A percentile compares a stretch with the other conserved stretches of the same genome.
phyloP scores from a whole-genome alignment of 352 stramenopile genomes.

The Lagenidium sp. region DNA sequence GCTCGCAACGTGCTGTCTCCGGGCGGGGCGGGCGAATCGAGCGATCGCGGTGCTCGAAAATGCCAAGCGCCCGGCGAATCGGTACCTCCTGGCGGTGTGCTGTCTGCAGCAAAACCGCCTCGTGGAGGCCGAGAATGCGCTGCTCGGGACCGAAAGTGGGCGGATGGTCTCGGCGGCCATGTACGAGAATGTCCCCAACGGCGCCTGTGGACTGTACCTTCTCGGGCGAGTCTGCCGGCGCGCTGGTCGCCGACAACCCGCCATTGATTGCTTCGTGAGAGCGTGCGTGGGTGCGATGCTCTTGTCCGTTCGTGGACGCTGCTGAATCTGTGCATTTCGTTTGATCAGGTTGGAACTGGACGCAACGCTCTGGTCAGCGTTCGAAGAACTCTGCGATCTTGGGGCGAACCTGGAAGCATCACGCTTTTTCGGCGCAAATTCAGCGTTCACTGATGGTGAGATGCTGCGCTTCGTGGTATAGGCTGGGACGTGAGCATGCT shows the following conservation, averaged over 20 bases:
- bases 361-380: slow-evolving; percentile 88
- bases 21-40: slow-evolving; percentile 33
- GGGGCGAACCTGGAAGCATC: slow-evolving; percentile 62
- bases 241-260: slow-evolving; percentile 84
- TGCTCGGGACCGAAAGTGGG: slow-evolving; percentile 45
- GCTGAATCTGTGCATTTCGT: no score
- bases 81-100: slow-evolving; percentile 57
- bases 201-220: slow-evolving; percentile 87
- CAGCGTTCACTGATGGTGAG: no score
- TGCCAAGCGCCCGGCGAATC: slow-evolving; percentile 34
- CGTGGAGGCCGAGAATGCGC: slow-evolving; percentile 86
- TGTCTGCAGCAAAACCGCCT: slow-evolving; percentile 65
- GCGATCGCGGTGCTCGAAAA: slow-evolving; percentile 48
- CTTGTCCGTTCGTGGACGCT: no score
- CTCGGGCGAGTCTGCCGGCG: slow-evolving; percentile 87
- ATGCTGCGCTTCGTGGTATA: no score
- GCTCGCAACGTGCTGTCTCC: slow-evolving; percentile 61
- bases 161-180: slow-evolving; percentile 11
- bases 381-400: slow-evolving; percentile 91
- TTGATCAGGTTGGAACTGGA: slow-evolving; percentile 82
- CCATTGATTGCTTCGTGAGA: slow-evolving; percentile 87
- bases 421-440: slow-evolving; percentile 72
- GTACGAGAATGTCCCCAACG: slow-evolving; percentile 62
- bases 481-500: no score
- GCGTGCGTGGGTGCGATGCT: no score